Evolutionary conservation across 768 basidiomycete species (phyloP).

Genomic region (Tricholoma hemisulphureum): DNA sequence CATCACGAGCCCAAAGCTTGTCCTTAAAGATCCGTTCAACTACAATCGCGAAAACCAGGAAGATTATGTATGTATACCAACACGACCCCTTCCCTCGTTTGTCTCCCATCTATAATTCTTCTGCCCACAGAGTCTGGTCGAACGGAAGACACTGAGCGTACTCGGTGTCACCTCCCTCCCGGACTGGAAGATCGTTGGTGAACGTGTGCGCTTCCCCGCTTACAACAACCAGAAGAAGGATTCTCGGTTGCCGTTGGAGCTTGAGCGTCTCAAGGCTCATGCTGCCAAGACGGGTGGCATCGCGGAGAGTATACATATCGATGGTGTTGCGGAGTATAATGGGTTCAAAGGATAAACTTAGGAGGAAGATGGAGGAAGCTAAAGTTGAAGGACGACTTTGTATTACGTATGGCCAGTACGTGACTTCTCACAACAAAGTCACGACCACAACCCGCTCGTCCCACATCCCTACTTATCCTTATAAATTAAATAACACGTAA

Average conservation of each 20-base stretch:
- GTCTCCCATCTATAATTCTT: no score
- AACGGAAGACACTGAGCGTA: constrained; percentile 1
- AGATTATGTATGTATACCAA: constrained; percentile 1
- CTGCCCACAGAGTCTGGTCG: not conserved
- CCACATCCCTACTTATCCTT: no score
- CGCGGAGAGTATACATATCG: constrained; percentile 3
- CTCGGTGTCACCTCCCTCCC: constrained; percentile 6
- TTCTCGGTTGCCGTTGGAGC: not conserved
- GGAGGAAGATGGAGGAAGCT: no score
- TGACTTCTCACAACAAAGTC: not conserved
- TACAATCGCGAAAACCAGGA: not conserved
- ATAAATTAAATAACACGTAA: no score
- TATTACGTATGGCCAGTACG: no score
- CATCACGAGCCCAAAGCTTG: constrained; percentile 3
- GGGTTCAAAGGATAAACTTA: not conserved
- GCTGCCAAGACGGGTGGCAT: constrained; percentile 2
- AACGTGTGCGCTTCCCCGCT: not conserved
- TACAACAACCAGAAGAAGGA: not conserved
- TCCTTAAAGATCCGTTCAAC: constrained; percentile 1
- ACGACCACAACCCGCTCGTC: no score
- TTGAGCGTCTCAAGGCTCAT: constrained; percentile 3
- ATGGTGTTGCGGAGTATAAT: constrained; percentile 1
- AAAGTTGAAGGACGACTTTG: not conserved
- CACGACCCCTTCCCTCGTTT: not conserved
- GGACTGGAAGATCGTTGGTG: constrained; percentile 3